Evolutionary conservation across 257 asterid species (phyloP), one percentile per base, ranked within the genome.

Genomic region (Nicotiana obtusifolia): DNA sequence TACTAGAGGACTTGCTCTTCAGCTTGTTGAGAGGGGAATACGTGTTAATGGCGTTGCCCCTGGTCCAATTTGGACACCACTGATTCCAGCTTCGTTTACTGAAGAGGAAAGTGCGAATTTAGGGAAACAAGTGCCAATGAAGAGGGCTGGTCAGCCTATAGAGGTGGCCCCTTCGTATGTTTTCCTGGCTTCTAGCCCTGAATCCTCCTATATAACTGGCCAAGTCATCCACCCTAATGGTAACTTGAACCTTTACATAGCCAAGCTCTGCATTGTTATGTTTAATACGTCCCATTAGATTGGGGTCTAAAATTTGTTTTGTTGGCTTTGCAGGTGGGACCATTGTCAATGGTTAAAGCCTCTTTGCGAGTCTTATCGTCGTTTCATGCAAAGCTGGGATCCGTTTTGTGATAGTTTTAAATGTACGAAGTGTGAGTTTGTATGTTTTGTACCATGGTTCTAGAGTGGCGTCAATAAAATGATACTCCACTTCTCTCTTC

Each of bases 21-120:
- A 89, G 84, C 84, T 91, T 6, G 91, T 30, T 17, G 84, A 81
- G 20, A 89, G 77, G 57, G 94, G 93, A 2, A 89, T 94, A 56
- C 86, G 97, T 0, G 98, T 94, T 1, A 94, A 94, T 28, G 97
- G 93, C 0, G 97, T 93, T 33, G 98, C 96, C 33, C 98, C 97
- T 0, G 97, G 98, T 0, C 97, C 96, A 0, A 82, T 92, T 8
- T 93, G 98, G 97, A 93, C 95, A 0, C 97, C 98, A 0, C 82
- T 93, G 16, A 91, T 91, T 31, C 97, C 95, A 5, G 90, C 98
- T 0, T 92, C 98, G 0, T 91, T 92, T 80, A 61, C 14, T 0
- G 95, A 89, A 30, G 93, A 92, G 1, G 88, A 92, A 24, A 84
- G 84, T 22, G 82, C 87, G 0, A 81, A 49, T 13, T 93, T 92